These are phyloP conservation scores for Colletotrichum filicis DNA, from an alignment of 2,329 filamentous ascomycete genomes.

Conservation along the genomic window DNA sequence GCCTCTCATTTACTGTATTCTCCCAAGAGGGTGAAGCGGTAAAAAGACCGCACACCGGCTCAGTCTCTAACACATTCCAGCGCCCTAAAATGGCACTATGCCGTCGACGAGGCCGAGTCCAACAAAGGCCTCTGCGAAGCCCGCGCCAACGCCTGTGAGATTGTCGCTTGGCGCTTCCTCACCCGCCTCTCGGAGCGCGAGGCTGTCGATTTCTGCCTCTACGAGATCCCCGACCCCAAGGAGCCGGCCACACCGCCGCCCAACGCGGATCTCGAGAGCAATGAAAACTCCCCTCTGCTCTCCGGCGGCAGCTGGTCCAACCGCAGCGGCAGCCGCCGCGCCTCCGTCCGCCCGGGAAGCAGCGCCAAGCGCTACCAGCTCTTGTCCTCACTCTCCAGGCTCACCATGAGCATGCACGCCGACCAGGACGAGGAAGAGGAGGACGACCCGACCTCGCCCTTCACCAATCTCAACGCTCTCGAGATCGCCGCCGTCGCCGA, in stretches of 20 bases:
- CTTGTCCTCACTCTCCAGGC: conserved; percentile 64
- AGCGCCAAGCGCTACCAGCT: conserved; percentile 59
- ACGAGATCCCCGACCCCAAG: conserved; percentile 70
- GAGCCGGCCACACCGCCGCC: conserved; percentile 36
- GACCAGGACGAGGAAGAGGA: conserved; percentile 54
- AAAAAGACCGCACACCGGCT: background rate
- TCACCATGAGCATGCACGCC: conserved; percentile 60
- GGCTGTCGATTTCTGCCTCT: conserved; percentile 78
- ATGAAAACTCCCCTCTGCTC: conserved; percentile 61
- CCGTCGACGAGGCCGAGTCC: conserved; percentile 70
- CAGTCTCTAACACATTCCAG: conserved; percentile 52
- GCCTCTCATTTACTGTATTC: background rate
- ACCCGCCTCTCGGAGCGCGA: conserved; percentile 77
- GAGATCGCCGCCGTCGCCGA: conserved; percentile 86
- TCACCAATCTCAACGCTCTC: conserved; percentile 84
- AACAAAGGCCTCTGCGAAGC: conserved; percentile 69
- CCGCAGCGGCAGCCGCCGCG: conserved; percentile 36
- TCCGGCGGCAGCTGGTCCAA: conserved; percentile 42
- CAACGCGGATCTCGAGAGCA: conserved; percentile 53
- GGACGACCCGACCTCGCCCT: conserved; percentile 75
- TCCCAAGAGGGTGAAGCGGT: background rate
- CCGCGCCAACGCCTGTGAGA: conserved; percentile 80
- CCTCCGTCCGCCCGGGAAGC: conserved; percentile 47
- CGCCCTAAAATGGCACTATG: conserved; percentile 80
- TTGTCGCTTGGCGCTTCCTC: conserved; percentile 83